phyloP scores from a whole-genome alignment of 2,329 filamentous ascomycete genomes.

The Diaporthe nobilis region DNA sequence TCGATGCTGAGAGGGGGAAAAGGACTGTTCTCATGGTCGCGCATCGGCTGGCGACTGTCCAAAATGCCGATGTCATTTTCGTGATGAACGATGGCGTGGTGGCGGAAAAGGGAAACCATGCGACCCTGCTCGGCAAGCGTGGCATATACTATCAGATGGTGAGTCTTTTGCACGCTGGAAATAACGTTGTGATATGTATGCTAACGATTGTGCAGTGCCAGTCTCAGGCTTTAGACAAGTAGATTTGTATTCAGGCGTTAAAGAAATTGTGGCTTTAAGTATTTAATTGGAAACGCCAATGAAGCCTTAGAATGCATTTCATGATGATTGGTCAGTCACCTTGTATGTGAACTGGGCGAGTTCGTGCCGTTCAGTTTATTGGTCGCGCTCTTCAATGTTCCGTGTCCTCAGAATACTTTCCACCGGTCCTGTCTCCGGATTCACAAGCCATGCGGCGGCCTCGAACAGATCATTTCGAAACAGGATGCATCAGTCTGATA shows the following conservation, averaged over 20 bases:
- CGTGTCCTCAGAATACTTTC: too few species aligned
- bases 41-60: constrained; percentile 4
- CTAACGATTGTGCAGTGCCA: background rate
- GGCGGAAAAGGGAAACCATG: background rate
- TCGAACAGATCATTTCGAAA: too few species aligned
- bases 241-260: background rate
- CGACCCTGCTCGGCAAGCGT: background rate
- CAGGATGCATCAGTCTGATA: too few species aligned
- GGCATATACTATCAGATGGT: constrained; percentile 22
- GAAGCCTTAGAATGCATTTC: background rate
- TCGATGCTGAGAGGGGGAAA: constrained; percentile 5
- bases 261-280: too few species aligned
- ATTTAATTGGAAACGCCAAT: background rate
- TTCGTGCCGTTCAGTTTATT: too few species aligned
- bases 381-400: too few species aligned
- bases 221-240: constrained; percentile 14
- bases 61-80: constrained; percentile 10
- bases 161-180: background rate
- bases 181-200: accelerated
- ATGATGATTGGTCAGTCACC: background rate
- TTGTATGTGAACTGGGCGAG: background rate
- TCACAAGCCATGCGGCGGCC: too few species aligned
- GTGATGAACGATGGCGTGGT: constrained; percentile 11
- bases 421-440: too few species aligned
- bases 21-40: constrained; percentile 19